These are phyloP conservation scores for Xylaria bambusicola DNA, from an alignment of 495 filamentous ascomycete genomes.

Conservation along the genomic window DNA sequence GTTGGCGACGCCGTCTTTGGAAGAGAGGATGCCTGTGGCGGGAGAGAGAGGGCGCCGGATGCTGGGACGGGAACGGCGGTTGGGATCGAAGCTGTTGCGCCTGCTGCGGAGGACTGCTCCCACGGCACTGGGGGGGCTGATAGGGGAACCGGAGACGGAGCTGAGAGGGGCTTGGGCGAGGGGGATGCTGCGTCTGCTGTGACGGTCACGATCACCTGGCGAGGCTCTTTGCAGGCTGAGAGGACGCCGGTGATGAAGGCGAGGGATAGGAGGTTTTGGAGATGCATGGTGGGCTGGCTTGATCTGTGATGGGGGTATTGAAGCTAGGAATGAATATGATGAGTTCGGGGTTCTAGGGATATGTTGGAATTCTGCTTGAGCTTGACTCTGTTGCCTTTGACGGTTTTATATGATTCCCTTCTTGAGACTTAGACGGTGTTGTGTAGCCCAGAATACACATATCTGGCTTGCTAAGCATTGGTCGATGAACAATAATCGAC, in stretches of 20 bases:
- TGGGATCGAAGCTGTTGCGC: neutral
- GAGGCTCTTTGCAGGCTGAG: neutral
- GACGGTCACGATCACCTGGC: slow-evolving; percentile 15
- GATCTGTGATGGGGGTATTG: no score
- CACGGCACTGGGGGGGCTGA: slow-evolving; percentile 10
- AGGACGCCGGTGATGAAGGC: slow-evolving; percentile 1
- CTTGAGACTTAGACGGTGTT: no score
- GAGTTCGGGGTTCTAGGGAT: no score
- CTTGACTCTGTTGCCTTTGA: no score
- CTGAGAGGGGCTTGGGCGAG: neutral
- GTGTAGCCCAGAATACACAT: no score
- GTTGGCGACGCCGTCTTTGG: neutral
- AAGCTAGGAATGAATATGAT: no score
- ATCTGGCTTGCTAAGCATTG: no score
- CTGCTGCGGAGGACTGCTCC: neutral
- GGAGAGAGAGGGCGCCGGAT: neutral
- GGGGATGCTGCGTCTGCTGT: neutral
- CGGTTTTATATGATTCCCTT: no score
- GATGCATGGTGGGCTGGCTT: slow-evolving; percentile 18
- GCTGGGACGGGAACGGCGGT: neutral
- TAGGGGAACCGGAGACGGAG: neutral
- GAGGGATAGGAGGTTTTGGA: slow-evolving; percentile 2
- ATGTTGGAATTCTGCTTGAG: no score
- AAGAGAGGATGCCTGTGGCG: neutral
- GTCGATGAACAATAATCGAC: no score